Conservation (phyloP, 768 basidiomycete genomes). For the Pleurotus tuber-regium region DNA sequence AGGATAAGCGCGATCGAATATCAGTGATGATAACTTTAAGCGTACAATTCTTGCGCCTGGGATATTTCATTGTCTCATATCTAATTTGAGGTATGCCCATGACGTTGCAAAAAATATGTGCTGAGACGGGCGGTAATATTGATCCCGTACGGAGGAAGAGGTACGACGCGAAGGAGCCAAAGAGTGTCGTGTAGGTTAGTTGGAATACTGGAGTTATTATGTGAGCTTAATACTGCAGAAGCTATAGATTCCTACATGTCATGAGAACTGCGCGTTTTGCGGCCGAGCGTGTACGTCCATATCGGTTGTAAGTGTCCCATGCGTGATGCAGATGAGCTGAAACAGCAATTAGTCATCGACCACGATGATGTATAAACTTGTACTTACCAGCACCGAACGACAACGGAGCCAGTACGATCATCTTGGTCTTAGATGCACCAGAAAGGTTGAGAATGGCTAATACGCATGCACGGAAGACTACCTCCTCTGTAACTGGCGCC, state of each 20-base stretch:
- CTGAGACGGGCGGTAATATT: constrained; percentile 68
- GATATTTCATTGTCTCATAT: constrained; percentile 54
- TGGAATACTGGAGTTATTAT: constrained; percentile 88
- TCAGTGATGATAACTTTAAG: constrained; percentile 16
- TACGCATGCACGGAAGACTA: constrained; percentile 87
- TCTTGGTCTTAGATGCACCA: constrained; percentile 46
- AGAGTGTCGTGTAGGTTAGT: constrained; percentile 86
- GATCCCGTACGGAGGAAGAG: constrained; percentile 87
- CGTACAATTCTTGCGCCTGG: constrained; percentile 50
- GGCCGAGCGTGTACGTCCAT: constrained; percentile 67
- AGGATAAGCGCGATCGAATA: constrained; percentile 10
- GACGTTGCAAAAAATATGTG: constrained; percentile 91
- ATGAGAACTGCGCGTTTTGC: constrained; percentile 56
- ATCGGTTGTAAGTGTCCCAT: constrained; percentile 77
- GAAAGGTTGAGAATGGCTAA: constrained; percentile 71
- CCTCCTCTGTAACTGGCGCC: constrained; percentile 91
- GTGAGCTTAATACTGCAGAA: too few species aligned
- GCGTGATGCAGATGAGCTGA: constrained; percentile 92
- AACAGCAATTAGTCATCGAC: background rate
- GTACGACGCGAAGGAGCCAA: constrained; percentile 85
- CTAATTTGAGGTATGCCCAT: constrained; percentile 84
- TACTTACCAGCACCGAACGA: constrained; percentile 87
- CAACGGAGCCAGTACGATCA: constrained; percentile 81
- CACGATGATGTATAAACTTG: background rate
- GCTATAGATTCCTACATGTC: constrained; percentile 59